These are phyloP conservation scores for Ophiostoma sp. DNA, from an alignment of 2,329 filamentous ascomycete species.

Conservation along the genomic window DNA sequence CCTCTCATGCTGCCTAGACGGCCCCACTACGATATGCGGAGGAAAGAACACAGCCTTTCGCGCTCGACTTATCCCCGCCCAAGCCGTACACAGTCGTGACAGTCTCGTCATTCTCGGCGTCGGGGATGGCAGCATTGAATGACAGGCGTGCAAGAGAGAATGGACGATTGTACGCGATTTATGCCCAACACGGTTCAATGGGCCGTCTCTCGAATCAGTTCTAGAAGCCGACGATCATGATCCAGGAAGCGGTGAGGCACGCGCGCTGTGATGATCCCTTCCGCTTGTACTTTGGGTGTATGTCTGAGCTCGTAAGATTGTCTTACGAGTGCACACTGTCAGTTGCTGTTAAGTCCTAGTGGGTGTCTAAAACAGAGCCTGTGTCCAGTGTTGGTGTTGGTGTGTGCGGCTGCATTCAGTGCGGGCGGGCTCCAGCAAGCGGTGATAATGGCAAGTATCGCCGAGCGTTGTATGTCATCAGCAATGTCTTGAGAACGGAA, in stretches of 20 bases:
- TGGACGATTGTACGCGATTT: too few species aligned
- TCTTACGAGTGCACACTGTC: background rate
- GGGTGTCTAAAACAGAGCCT: too few species aligned
- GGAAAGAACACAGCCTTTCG: background rate
- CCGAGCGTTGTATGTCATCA: too few species aligned
- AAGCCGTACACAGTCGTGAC: background rate
- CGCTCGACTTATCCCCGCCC: constrained; percentile 4
- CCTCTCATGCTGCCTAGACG: background rate
- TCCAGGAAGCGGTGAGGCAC: background rate
- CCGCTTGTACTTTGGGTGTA: background rate
- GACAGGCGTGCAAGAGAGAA: too few species aligned
- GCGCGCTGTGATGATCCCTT: background rate
- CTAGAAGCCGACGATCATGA: background rate
- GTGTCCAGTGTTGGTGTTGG: too few species aligned
- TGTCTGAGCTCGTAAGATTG: background rate
- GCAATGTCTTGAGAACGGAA: too few species aligned
- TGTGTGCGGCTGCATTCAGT: too few species aligned
- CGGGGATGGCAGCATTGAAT: too few species aligned
- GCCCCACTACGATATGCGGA: background rate
- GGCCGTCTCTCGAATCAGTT: background rate
- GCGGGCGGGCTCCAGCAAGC: too few species aligned
- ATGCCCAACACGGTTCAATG: background rate
- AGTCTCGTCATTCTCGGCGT: background rate
- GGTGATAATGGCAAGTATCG: too few species aligned
- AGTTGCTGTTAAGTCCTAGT: too few species aligned